Evolutionary conservation across 2,329 filamentous ascomycete species (phyloP).

Genomic region (Salinomyces thailandicus): DNA sequence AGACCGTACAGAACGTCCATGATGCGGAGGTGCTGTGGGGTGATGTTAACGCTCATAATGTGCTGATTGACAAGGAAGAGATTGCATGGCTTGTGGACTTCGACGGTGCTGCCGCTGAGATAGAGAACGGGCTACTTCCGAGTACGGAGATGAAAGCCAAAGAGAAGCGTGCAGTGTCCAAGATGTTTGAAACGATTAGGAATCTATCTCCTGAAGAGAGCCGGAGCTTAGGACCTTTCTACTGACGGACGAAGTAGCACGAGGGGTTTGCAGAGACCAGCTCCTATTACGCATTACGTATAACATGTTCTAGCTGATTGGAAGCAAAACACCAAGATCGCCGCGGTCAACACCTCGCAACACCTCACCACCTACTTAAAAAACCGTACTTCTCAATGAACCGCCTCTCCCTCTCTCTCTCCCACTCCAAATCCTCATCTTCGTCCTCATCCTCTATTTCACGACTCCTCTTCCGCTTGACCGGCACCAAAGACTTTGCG

Average conservation of each 20-base stretch:
- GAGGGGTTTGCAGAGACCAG: conserved; percentile 6
- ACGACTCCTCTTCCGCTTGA: no score
- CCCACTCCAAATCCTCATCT: no score
- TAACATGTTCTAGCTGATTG: no score
- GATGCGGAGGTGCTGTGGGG: background rate
- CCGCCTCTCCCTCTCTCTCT: no score
- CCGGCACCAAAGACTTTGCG: no score
- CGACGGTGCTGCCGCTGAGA: background rate
- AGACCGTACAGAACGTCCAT: background rate
- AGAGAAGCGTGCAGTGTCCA: background rate
- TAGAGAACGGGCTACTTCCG: background rate
- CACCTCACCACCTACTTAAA: no score
- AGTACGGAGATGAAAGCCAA: background rate
- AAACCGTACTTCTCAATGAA: no score
- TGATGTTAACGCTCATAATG: background rate
- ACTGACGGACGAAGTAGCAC: background rate
- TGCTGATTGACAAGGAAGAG: background rate
- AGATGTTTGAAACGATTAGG: background rate
- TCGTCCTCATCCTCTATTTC: no score
- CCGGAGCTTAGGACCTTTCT: background rate
- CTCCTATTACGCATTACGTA: conserved; percentile 13
- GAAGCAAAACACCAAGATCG: no score
- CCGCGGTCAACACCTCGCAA: no score
- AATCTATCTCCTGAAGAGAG: background rate
- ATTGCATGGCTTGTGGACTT: background rate